Percentiles rank a stretch among this genome's conserved stretches.
These are phyloP conservation scores for Thermothielavioides terrestris DNA, from an alignment of 495 filamentous ascomycete genomes.

Conservation along the genomic window DNA sequence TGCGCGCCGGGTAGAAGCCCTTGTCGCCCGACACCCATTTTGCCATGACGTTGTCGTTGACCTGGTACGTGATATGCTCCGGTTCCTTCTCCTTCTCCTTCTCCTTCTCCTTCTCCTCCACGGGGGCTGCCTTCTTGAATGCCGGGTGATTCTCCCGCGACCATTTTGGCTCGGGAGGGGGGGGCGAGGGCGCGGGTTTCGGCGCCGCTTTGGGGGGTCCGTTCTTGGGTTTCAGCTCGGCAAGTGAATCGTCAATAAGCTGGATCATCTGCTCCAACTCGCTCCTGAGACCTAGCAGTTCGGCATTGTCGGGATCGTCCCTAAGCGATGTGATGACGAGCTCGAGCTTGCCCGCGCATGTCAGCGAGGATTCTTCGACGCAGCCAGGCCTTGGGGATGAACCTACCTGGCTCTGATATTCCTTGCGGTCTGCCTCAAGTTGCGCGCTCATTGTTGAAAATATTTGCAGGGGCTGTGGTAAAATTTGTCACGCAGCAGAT, in stretches of 20 bases:
- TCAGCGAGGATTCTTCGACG: conserved; percentile 4
- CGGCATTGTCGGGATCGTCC: conserved; percentile 74
- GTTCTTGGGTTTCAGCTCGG: conserved; percentile 55
- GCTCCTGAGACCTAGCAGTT: conserved; percentile 66
- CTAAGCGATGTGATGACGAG: conserved; percentile 65
- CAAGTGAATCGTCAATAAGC: conserved; percentile 68
- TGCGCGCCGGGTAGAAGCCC: conserved; percentile 83
- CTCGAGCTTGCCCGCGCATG: conserved; percentile 56
- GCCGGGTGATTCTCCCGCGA: conserved; percentile 63
- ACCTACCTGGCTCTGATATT: conserved; percentile 72
- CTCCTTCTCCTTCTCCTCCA: conserved; percentile 40
- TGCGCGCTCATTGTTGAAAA: conserved; percentile 35
- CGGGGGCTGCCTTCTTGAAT: conserved; percentile 48
- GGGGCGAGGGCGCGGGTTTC: conserved; percentile 31
- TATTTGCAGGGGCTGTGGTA: too few species aligned
- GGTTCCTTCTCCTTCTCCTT: too few species aligned
- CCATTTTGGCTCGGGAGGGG: conserved; percentile 53
- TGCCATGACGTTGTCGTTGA: conserved; percentile 84
- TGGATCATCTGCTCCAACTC: conserved; percentile 81
- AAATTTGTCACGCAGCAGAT: too few species aligned
- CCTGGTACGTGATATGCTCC: conserved; percentile 53
- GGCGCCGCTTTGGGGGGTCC: conserved; percentile 37
- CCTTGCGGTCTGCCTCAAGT: conserved; percentile 68
- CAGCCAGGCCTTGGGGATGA: background rate
- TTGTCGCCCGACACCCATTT: conserved; percentile 87